Conservation (phyloP, 2,329 filamentous ascomycete genomes). For the Fusarium sublunatum region DNA sequence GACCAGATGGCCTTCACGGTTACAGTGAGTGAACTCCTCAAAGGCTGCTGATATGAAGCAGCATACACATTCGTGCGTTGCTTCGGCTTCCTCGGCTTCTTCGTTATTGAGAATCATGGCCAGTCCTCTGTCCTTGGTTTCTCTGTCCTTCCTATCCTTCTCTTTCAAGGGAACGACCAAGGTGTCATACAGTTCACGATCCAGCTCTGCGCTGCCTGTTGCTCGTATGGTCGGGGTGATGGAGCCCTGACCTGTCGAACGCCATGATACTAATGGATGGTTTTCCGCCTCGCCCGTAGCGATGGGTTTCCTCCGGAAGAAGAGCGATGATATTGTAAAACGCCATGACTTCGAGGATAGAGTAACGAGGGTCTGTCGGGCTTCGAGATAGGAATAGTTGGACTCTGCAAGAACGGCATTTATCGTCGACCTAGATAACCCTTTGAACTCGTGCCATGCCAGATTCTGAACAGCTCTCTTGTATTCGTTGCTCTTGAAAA, state of each 20-base stretch:
- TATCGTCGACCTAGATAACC: conserved; percentile 77
- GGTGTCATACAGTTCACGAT: conserved; percentile 69
- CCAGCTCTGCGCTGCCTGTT: conserved; percentile 73
- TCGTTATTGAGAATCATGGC: conserved; percentile 66
- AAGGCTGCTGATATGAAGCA: conserved; percentile 79
- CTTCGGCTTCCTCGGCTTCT: conserved; percentile 68
- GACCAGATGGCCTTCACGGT: conserved; percentile 74
- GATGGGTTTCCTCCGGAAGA: conserved; percentile 71
- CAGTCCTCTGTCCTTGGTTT: conserved; percentile 63
- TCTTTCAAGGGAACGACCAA: conserved; percentile 66
- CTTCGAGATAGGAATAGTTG: conserved; percentile 81
- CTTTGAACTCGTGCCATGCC: conserved; percentile 80
- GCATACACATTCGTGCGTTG: conserved; percentile 78
- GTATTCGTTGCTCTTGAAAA: conserved; percentile 75
- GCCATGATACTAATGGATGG: conserved; percentile 73
- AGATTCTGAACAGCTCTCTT: conserved; percentile 74
- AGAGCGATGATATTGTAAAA: conserved; percentile 76
- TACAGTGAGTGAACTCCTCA: conserved; percentile 80
- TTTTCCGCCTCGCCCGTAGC: conserved; percentile 65
- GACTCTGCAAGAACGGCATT: conserved; percentile 82
- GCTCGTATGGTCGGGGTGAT: conserved; percentile 70
- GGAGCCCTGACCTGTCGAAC: conserved; percentile 64
- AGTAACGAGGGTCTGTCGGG: conserved; percentile 74
- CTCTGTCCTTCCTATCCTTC: conserved; percentile 56
- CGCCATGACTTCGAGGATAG: conserved; percentile 82